phyloP scores from a whole-genome alignment of 352 stramenopile genomes.

The Discostella stelligera region DNA sequence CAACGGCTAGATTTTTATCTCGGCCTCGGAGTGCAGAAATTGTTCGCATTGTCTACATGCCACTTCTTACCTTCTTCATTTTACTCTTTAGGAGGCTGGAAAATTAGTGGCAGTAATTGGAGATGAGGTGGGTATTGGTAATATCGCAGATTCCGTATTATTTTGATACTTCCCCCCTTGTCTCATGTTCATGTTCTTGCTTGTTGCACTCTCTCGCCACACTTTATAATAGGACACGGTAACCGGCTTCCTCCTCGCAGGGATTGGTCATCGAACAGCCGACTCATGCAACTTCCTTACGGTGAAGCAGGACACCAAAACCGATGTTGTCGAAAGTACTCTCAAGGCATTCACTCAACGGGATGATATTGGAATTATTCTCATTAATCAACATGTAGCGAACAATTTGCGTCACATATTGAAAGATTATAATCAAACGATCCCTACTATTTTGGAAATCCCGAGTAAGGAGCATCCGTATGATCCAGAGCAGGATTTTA shows the following conservation, averaged over 20 bases:
- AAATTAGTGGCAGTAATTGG: conserved; percentile 84
- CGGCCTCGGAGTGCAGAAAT: background rate
- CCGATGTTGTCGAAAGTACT: conserved; percentile 81
- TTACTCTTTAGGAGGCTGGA: conserved; percentile 66
- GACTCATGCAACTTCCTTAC: conserved; percentile 96
- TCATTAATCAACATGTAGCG: conserved; percentile 99
- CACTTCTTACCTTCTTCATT: background rate
- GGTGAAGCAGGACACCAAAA: conserved; percentile 89
- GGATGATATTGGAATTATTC: conserved; percentile 97
- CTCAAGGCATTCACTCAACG: conserved; percentile 91
- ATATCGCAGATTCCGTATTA: background rate
- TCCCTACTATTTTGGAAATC: conserved; percentile 98
- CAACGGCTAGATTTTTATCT: background rate
- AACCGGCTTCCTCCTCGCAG: conserved; percentile 96
- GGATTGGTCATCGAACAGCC: conserved; percentile 92
- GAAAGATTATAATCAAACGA: conserved; percentile 97
- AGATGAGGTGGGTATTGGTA: conserved; percentile 71
- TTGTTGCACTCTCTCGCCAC: background rate
- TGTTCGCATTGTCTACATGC: background rate
- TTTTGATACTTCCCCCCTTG: background rate
- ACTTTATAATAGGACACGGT: conserved; percentile 89
- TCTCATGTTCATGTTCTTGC: conserved; percentile 10
- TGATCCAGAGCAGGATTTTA: conserved; percentile 97
- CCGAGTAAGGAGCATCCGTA: conserved; percentile 93
- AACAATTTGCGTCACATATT: conserved; percentile 97